phyloP scores from a whole-genome alignment of 345 rosid genomes.

The Eucalyptus rudis region DNA sequence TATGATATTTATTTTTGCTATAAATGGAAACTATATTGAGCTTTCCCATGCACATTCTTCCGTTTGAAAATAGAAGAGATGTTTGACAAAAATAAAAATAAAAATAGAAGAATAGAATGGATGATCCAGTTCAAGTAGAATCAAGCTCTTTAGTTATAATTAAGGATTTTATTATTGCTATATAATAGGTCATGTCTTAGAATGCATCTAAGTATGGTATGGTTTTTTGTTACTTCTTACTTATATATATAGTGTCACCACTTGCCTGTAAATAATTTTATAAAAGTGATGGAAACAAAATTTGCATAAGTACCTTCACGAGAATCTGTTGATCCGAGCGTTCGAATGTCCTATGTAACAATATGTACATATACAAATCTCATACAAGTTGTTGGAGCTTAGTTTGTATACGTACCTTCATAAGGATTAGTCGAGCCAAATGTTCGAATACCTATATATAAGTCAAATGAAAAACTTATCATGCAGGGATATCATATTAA shows the following conservation, averaged over 20 bases:
- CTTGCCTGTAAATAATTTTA: neutral
- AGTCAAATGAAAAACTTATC: neutral
- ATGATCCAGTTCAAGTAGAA: neutral
- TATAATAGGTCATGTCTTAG: neutral
- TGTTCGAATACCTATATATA: neutral
- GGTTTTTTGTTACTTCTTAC: neutral
- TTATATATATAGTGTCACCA: neutral
- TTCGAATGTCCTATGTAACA: neutral
- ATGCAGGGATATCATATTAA: neutral
- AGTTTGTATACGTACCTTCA: neutral
- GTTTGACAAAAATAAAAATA: neutral
- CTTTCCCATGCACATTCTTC: neutral
- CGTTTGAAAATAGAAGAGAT: neutral
- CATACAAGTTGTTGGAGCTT: neutral
- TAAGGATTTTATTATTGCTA: neutral
- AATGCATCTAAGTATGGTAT: neutral
- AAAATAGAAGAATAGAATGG: neutral
- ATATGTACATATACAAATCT: neutral
- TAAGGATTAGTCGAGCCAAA: neutral
- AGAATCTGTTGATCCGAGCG: neutral
- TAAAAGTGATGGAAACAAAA: neutral
- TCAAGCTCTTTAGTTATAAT: neutral
- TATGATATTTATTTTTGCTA: neutral
- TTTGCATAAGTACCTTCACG: neutral
- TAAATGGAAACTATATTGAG: neutral